Conservation (phyloP, 2,329 filamentous ascomycete genomes). For the Tolypocladium ovalisporum region DNA sequence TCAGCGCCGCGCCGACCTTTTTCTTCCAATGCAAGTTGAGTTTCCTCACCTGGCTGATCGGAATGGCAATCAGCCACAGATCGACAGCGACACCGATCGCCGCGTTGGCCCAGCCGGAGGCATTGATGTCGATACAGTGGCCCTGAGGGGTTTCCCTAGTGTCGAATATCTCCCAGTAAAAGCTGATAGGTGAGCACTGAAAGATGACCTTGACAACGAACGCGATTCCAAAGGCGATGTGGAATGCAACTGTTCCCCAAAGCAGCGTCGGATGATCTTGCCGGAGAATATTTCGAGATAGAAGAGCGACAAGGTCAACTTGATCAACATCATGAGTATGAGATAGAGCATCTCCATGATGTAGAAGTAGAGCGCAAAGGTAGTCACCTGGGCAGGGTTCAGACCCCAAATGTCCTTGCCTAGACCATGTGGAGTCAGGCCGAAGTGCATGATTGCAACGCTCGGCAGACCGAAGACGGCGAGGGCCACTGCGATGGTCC, state of each 20-base stretch:
- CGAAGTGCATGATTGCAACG: conserved; percentile 11
- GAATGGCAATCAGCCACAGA: conserved; percentile 28
- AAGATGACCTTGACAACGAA: conserved; percentile 23
- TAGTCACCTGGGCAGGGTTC: conserved; percentile 6
- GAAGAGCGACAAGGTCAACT: conserved; percentile 29
- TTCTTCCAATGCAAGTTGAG: conserved; percentile 26
- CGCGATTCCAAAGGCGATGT: conserved; percentile 12
- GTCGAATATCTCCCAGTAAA: conserved; percentile 25
- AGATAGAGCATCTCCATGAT: conserved; percentile 27
- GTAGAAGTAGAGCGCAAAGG: conserved; percentile 19
- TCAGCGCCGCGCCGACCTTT: conserved; percentile 28
- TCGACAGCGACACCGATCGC: conserved; percentile 30
- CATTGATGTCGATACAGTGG: conserved; percentile 26
- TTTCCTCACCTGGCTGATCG: conserved; percentile 23
- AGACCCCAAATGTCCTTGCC: conserved; percentile 24
- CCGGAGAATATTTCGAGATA: conserved; percentile 32
- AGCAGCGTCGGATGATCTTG: conserved; percentile 15
- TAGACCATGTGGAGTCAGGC: conserved; percentile 15
- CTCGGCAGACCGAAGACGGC: conserved; percentile 11
- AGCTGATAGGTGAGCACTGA: conserved; percentile 26
- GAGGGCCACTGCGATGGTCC: conserved; percentile 11
- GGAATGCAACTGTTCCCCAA: conserved; percentile 21
- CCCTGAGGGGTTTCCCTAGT: conserved; percentile 22
- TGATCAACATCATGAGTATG: conserved; percentile 23
- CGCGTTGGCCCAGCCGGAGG: conserved; percentile 29